Percentiles rank a stretch among this genome's conserved stretches.
Conservation (phyloP, 2,329 filamentous ascomycete species). For the Domatiomyces globalis region DNA sequence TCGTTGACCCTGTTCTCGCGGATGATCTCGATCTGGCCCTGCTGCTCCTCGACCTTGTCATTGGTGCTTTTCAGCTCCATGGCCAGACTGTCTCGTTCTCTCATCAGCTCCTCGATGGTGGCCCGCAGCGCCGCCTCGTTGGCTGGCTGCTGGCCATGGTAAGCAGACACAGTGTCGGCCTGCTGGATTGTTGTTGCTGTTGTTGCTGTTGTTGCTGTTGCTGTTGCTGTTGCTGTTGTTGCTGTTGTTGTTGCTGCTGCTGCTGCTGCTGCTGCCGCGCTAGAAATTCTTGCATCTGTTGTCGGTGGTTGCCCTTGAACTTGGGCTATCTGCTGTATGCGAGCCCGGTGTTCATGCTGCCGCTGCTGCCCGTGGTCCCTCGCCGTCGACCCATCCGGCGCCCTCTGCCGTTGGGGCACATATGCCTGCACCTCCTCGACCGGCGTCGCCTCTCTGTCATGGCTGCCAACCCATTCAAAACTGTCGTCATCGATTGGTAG, state of each 20-base stretch:
- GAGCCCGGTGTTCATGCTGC: conserved; percentile 1
- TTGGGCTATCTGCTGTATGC: not conserved
- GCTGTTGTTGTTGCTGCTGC: not conserved
- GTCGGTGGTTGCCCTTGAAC: not conserved
- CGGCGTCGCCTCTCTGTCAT: conserved; percentile 18
- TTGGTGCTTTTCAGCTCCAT: conserved; percentile 28
- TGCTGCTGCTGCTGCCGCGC: conserved; percentile 4
- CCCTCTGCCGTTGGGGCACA: conserved; percentile 3
- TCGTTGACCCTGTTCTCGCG: conserved; percentile 43
- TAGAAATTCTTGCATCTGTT: conserved; percentile 2
- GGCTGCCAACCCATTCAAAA: conserved; percentile 25
- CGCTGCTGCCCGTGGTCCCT: conserved; percentile 8
- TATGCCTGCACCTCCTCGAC: conserved; percentile 16
- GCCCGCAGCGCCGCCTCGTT: conserved; percentile 21
- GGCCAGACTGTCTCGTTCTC: conserved; percentile 27
- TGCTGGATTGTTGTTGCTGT: not conserved
- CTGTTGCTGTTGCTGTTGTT: not conserved
- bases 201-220: not conserved
- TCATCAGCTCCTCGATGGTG: conserved; percentile 16
- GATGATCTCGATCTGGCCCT: conserved; percentile 49
- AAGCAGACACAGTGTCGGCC: not conserved
- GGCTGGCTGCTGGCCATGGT: not conserved
- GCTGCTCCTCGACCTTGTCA: conserved; percentile 34
- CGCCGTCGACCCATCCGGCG: conserved; percentile 12
- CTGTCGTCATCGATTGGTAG: conserved; percentile 12